Evolutionary conservation across 2,329 filamentous ascomycete genomes (phyloP).

Genomic region (Cladosporium sphaerospermum): DNA sequence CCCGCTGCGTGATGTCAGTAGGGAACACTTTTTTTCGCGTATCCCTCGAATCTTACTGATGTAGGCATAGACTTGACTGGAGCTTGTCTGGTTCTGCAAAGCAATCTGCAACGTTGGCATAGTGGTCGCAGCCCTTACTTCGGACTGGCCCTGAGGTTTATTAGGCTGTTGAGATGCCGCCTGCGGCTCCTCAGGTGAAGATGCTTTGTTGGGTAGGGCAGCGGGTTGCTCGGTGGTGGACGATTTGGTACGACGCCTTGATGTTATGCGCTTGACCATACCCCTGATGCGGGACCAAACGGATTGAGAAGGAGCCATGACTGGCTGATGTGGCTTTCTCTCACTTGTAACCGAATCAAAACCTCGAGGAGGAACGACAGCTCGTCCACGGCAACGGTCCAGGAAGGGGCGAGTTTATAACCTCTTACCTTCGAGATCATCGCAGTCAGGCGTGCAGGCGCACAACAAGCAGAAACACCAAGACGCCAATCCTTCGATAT

Average conservation of each 20-base stretch:
- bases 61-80: constrained; percentile 31
- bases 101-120: constrained; percentile 26
- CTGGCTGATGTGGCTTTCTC: not conserved
- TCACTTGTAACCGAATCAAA: not conserved
- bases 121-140: constrained; percentile 17
- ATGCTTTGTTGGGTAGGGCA: not conserved
- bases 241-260: not conserved
- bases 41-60: constrained; percentile 43
- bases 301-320: constrained; percentile 9
- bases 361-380: too few relatives aligned
- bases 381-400: too few relatives aligned
- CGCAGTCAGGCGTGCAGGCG: too few relatives aligned
- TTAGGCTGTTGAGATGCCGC: constrained; percentile 4
- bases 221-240: not conserved
- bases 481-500: too few relatives aligned
- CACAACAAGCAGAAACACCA: too few relatives aligned
- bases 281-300: not conserved
- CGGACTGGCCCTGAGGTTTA: not conserved
- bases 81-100: constrained; percentile 29
- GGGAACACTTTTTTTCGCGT: not conserved
- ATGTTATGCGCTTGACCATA: not conserved
- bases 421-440: too few relatives aligned
- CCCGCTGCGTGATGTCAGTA: constrained; percentile 21
- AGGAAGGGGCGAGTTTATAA: too few relatives aligned
- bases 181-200: constrained; percentile 6